Evolutionary conservation across 768 basidiomycete genomes (phyloP).

Genomic region (Lentinula sp.): DNA sequence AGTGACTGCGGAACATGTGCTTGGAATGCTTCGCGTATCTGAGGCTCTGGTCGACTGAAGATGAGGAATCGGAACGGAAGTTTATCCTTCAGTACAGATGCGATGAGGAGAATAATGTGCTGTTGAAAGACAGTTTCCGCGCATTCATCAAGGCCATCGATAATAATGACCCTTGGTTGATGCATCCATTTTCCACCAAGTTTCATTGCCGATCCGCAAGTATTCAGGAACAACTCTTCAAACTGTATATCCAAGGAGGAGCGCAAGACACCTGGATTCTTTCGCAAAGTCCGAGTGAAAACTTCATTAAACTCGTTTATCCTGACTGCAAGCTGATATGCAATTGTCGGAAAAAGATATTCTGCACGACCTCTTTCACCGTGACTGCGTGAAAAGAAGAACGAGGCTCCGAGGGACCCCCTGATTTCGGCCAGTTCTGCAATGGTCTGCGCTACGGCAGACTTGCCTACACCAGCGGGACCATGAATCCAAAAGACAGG

Average conservation of each 20-base stretch:
- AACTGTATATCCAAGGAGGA: slow-evolving; percentile 12
- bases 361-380: slow-evolving; percentile 15
- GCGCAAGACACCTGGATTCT: slow-evolving; percentile 12
- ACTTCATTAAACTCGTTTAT: not conserved
- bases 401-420: slow-evolving; percentile 21
- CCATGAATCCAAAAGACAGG: slow-evolving; percentile 17
- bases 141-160: slow-evolving; percentile 25
- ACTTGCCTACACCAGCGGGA: slow-evolving; percentile 21
- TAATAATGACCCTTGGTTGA: slow-evolving; percentile 10
- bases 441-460: slow-evolving; percentile 19
- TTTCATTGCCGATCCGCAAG: not conserved
- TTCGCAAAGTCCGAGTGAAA: slow-evolving; percentile 10
- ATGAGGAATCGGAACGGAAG: slow-evolving; percentile 18
- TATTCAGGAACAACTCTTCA: slow-evolving; percentile 11
- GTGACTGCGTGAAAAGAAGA: slow-evolving; percentile 28
- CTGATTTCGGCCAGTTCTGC: slow-evolving; percentile 14
- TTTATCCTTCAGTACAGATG: not conserved
- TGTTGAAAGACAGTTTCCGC: slow-evolving; percentile 7
- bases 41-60: slow-evolving; percentile 21
- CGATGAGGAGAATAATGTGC: not conserved
- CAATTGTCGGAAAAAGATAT: slow-evolving; percentile 23
- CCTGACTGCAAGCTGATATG: slow-evolving; percentile 19
- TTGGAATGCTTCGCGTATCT: slow-evolving; percentile 11
- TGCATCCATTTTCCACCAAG: not conserved
- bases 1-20: not conserved